A percentile compares a stretch with the other conserved stretches of the same genome.
Conservation (phyloP, 2,329 filamentous ascomycete genomes). For the Epichloe brachyelytri region DNA sequence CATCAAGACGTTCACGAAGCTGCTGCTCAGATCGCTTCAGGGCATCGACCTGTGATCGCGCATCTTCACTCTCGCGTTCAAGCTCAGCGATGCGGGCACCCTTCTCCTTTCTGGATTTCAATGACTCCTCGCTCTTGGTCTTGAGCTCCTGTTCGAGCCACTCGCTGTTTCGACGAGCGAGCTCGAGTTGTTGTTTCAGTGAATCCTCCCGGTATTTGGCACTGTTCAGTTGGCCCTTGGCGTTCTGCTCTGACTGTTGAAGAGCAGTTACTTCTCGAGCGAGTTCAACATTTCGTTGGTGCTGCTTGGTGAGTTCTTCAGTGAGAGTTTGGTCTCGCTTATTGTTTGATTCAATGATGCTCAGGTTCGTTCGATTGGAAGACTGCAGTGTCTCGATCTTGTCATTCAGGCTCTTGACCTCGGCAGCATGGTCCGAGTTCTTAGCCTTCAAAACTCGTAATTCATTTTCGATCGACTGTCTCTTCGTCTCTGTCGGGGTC, state of each 20-base stretch:
- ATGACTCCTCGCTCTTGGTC: conserved; percentile 73
- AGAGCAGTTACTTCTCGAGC: conserved; percentile 69
- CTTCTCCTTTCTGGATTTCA: conserved; percentile 92
- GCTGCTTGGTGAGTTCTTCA: conserved; percentile 75
- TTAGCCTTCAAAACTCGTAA: conserved; percentile 66
- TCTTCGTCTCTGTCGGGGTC: conserved; percentile 50
- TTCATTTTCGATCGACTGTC: conserved; percentile 67
- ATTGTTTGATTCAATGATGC: conserved; percentile 81
- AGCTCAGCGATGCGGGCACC: conserved; percentile 78
- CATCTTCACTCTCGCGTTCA: conserved; percentile 79
- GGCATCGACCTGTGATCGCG: conserved; percentile 61
- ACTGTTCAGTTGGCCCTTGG: conserved; percentile 65
- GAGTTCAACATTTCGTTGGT: conserved; percentile 75
- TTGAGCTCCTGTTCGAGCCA: conserved; percentile 90
- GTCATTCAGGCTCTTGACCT: conserved; percentile 63
- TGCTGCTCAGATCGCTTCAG: conserved; percentile 69
- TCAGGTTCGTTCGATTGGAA: conserved; percentile 81
- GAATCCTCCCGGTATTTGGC: conserved; percentile 86
- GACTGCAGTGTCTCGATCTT: conserved; percentile 80
- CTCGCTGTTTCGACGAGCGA: conserved; percentile 80
- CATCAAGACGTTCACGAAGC: conserved; percentile 68
- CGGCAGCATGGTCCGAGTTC: conserved; percentile 58
- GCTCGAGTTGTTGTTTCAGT: conserved; percentile 78
- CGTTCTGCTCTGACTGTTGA: conserved; percentile 72
- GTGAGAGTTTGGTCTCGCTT: conserved; percentile 74